Conservation (phyloP, 768 basidiomycete species). For the Tricholoma terreum region DNA sequence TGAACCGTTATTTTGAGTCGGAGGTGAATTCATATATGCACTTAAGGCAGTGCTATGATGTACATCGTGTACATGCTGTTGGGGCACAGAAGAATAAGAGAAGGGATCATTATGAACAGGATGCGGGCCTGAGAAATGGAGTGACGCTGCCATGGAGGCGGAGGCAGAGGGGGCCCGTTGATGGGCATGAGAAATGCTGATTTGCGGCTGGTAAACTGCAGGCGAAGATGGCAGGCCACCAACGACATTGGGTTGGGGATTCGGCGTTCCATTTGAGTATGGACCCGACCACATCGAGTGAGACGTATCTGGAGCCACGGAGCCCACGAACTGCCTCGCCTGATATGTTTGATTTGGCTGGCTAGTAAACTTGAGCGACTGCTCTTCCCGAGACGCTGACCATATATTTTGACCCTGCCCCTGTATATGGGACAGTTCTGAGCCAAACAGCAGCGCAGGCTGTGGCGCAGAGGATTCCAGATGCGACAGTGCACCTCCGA, state of each 20-base stretch:
- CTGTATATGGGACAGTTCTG: constrained; percentile 41
- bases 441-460: constrained; percentile 51
- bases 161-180: constrained; percentile 29
- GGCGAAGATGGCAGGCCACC: constrained; percentile 16
- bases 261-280: constrained; percentile 26
- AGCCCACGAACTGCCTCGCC: constrained; percentile 23
- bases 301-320: constrained; percentile 24
- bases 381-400: constrained; percentile 57
- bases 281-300: constrained; percentile 38
- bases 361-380: constrained; percentile 33
- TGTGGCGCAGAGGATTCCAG: constrained; percentile 34
- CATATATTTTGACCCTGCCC: constrained; percentile 58
- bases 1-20: constrained; percentile 4
- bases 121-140: constrained; percentile 20
- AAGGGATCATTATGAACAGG: constrained; percentile 25
- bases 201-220: constrained; percentile 6
- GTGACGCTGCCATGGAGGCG: constrained; percentile 18
- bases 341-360: constrained; percentile 32
- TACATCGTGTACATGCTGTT: constrained; percentile 22
- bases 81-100: constrained; percentile 18
- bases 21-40: constrained; percentile 14
- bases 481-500: constrained; percentile 15
- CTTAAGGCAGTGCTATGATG: constrained; percentile 15
- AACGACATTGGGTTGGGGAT: constrained; percentile 27
- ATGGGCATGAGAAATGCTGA: constrained; percentile 16